phyloP scores from a whole-genome alignment of 495 filamentous ascomycete genomes.

The Trichoderma parareesei region DNA sequence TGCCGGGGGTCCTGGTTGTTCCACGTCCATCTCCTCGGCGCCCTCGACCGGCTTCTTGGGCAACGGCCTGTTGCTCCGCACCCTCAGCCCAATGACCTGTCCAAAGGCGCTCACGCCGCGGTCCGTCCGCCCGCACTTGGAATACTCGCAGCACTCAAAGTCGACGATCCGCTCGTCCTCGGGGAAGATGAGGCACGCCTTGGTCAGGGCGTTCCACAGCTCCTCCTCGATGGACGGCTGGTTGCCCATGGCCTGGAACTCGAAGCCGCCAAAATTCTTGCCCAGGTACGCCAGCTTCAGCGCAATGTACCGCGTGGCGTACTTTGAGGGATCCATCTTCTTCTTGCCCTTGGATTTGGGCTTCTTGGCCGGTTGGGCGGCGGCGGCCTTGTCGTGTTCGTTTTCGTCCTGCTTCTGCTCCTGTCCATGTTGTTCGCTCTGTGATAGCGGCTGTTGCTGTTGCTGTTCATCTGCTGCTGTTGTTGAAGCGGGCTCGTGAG shows the following conservation, averaged over 20 bases:
- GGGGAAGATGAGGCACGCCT: slow-evolving; percentile 71
- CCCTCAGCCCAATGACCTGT: slow-evolving; percentile 76
- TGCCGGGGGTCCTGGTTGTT: not conserved
- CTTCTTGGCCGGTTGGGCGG: slow-evolving; percentile 13
- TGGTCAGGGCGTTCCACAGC: slow-evolving; percentile 80
- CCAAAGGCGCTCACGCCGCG: slow-evolving; percentile 93
- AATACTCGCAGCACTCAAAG: slow-evolving; percentile 78
- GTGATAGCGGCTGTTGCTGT: too few species aligned
- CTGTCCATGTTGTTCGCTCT: not conserved
- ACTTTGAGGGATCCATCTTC: slow-evolving; percentile 67
- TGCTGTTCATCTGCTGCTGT: not conserved
- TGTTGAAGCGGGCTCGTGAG: not conserved
- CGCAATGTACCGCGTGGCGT: slow-evolving; percentile 76
- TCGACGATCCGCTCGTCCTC: slow-evolving; percentile 46
- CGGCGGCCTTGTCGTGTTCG: too few species aligned
- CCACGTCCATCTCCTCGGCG: slow-evolving; percentile 8
- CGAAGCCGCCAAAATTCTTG: slow-evolving; percentile 82
- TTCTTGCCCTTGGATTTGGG: slow-evolving; percentile 33
- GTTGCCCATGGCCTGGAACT: slow-evolving; percentile 59
- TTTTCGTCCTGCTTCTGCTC: not conserved
- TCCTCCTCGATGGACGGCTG: slow-evolving; percentile 82
- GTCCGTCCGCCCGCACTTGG: slow-evolving; percentile 91
- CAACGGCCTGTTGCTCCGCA: slow-evolving; percentile 67
- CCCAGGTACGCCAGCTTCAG: slow-evolving; percentile 93
- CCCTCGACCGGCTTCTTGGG: slow-evolving; percentile 20